Evolutionary conservation across 495 filamentous ascomycete genomes (phyloP).

Genomic region (Oidiodendron maius): DNA sequence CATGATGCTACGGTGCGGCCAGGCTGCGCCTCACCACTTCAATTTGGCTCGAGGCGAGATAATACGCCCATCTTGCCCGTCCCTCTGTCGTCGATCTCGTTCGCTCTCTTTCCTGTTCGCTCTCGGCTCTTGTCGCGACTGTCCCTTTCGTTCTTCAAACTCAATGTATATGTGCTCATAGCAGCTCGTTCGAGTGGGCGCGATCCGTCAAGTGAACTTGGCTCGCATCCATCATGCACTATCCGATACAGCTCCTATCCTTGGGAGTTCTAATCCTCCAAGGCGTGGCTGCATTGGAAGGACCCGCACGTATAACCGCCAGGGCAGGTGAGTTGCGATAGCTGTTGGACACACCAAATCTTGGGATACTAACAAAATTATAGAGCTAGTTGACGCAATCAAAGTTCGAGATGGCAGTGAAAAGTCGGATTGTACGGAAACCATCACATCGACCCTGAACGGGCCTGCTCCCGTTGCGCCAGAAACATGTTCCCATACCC

Average conservation of each 20-base stretch:
- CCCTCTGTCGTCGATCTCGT: neutral
- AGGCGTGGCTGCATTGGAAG: neutral
- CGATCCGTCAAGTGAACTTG: neutral
- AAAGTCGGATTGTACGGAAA: neutral
- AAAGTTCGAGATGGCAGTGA: neutral
- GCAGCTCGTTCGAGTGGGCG: slow-evolving; percentile 6
- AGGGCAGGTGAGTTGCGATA: slow-evolving; percentile 5
- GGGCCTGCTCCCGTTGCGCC: neutral
- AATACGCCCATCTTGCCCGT: neutral
- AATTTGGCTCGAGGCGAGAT: neutral
- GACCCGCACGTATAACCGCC: neutral
- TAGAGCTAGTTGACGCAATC: no score
- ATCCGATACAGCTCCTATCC: neutral
- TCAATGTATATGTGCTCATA: neutral
- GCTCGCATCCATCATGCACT: slow-evolving; percentile 10
- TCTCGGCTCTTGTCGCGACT: slow-evolving; percentile 3
- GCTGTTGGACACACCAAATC: neutral
- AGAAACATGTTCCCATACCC: neutral
- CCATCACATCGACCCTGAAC: neutral
- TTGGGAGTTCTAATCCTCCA: slow-evolving; percentile 9
- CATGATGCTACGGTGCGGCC: neutral
- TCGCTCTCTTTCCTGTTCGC: neutral
- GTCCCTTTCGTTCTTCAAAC: neutral
- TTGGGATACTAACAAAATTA: no score
- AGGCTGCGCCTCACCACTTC: slow-evolving; percentile 1